Percentiles rank a stretch among this genome's conserved stretches.
Evolutionary conservation across 1,284 basidiomycete genomes (phyloP).

Genomic region (Hymenochaete sp.): DNA sequence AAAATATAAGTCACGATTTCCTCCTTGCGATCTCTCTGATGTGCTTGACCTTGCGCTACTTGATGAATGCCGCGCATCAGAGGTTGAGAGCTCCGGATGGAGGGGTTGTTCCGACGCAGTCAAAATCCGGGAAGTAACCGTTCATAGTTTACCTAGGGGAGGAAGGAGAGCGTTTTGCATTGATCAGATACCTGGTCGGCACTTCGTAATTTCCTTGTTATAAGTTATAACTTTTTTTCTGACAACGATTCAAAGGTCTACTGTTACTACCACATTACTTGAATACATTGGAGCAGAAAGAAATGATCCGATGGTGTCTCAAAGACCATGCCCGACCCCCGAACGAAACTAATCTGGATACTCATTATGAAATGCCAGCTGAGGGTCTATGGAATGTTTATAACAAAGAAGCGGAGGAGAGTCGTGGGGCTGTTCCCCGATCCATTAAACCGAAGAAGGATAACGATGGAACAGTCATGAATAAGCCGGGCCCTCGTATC

Average conservation of each 20-base stretch:
- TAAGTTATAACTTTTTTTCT: constrained; percentile 8
- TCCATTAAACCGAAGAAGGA: constrained; percentile 24
- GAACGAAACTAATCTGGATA: constrained; percentile 82
- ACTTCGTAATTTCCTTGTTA: too few relatives aligned
- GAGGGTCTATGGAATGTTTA: constrained; percentile 67
- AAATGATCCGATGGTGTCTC: constrained; percentile 63
- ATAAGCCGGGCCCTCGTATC: constrained; percentile 45
- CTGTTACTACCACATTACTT: constrained; percentile 73
- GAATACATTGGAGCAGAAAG: constrained; percentile 48
- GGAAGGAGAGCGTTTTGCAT: constrained; percentile 37
- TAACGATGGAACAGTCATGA: constrained; percentile 17
- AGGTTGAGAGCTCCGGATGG: constrained; percentile 40
- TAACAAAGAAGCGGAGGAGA: too few relatives aligned
- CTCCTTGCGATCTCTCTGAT: constrained; percentile 58
- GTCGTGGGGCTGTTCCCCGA: constrained; percentile 29
- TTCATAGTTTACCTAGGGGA: constrained; percentile 1
- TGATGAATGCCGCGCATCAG: constrained; percentile 32
- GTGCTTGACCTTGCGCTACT: constrained; percentile 56
- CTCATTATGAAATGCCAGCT: constrained; percentile 69
- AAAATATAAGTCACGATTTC: constrained; percentile 65
- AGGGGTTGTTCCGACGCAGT: constrained; percentile 34
- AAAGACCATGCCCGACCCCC: constrained; percentile 65
- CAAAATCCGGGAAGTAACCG: constrained; percentile 27
- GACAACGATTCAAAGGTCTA: constrained; percentile 68
- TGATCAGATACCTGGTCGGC: constrained; percentile 48